Base-by-base conservation (phyloP, 2,329 filamentous ascomycete species). In the Aspergillus sp. region DNA sequence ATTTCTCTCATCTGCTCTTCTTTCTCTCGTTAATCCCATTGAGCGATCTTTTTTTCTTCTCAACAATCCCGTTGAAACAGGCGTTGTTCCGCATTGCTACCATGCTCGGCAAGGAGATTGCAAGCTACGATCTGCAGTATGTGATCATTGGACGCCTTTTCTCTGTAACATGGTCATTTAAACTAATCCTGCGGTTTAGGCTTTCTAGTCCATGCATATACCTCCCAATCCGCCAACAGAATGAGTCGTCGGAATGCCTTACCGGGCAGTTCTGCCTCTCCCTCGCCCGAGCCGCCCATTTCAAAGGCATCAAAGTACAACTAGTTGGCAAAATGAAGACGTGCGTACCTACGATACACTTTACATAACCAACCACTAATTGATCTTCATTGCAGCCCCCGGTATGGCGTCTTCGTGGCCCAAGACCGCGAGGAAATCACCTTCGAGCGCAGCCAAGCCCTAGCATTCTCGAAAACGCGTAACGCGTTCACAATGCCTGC, bases 121-220 rank as follows among this genome's bases (percentile, higher is more conserved):
- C 49, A n/a, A 31, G 37, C 49, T 41, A n/a, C 24, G 15, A 17
- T 33, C 23, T 51, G 5, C 37, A 33, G 49, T 51, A 43, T 15
- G 49, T 15, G 17, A 43, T 4, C 19, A 43, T 43, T 17, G 21
- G 0, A 12, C 17, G 9, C 27, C 27, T 0, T 31, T 31, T 11
- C 9, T 31, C 8, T 19, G 14, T 12, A 14, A n/a, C 14, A 33
- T 35, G 3, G 5, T 2, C 24, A 31, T 4, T 17, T 15, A 15
- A n/a, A 4, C 47, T 51, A 12, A 43, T 37, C n/a, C 6, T 14
- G 12, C 11, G 8, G 19, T 2, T 17, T 27, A 65, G 64, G 5
- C 55, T 66, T 3, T 59, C 64, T 31, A 39, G 58, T 45, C 35
- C 64, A 52, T 63, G 60, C 41, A 57, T 66, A 40, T 66, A 65